Evolutionary conservation across 106 monocot genomes (phyloP).

Genomic region (Phalaenopsis equestris): DNA sequence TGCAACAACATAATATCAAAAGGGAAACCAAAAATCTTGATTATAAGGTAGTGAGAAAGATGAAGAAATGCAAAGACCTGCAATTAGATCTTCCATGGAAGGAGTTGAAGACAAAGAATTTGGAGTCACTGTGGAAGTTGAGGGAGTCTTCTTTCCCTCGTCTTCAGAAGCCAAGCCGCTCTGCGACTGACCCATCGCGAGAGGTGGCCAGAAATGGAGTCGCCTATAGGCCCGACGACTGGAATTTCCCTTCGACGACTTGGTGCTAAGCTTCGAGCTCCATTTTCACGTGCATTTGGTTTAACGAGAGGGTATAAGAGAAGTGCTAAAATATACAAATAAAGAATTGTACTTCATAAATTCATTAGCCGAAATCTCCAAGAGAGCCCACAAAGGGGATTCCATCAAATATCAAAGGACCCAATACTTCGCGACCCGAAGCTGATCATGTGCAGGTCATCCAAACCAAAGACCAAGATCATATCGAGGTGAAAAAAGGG

Average conservation of each 20-base stretch:
- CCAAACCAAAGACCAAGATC: too few species aligned
- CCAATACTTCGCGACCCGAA: too few species aligned
- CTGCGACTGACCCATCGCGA: conserved; percentile 1
- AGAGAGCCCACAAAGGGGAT: too few species aligned
- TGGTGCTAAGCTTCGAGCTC: not conserved
- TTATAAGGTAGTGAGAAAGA: not conserved
- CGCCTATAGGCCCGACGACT: not conserved
- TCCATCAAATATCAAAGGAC: too few species aligned
- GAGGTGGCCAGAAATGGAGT: not conserved
- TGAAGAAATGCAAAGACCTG: not conserved
- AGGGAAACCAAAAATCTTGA: not conserved
- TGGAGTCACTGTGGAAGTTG: not conserved
- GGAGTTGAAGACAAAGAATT: not conserved
- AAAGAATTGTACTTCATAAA: too few species aligned
- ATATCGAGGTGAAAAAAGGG: too few species aligned
- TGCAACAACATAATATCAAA: not conserved
- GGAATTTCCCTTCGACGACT: not conserved
- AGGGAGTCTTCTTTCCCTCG: not conserved
- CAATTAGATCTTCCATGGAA: conserved; percentile 9
- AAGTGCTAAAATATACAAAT: too few species aligned
- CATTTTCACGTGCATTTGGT: not conserved
- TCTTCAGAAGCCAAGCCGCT: not conserved
- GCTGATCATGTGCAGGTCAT: too few species aligned
- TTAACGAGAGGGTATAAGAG: not conserved
- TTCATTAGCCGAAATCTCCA: too few species aligned